Evolutionary conservation across 2,329 filamentous ascomycete genomes (phyloP).

Genomic region (Alternaria consortialis): DNA sequence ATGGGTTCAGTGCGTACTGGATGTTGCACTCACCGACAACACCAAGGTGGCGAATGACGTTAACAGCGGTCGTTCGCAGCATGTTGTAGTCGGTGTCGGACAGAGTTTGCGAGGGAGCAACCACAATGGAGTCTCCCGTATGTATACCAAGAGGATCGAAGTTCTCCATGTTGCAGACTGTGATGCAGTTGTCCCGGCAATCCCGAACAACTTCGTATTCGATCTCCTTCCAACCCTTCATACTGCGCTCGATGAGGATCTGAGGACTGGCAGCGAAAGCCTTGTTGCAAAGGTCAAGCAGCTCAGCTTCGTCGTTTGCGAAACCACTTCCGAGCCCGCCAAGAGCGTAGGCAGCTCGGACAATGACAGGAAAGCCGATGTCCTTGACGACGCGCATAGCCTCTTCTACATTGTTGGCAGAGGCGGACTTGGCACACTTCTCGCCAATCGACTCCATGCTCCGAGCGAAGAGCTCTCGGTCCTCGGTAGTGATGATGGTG

Average conservation of each 20-base stretch:
- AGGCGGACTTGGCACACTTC: slow-evolving; percentile 97
- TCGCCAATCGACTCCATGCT: slow-evolving; percentile 99
- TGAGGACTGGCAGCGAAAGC: slow-evolving; percentile 95
- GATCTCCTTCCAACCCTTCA: slow-evolving; percentile 99
- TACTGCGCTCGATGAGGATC: slow-evolving; percentile 94
- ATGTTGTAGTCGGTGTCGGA: slow-evolving; percentile 99
- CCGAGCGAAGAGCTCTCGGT: slow-evolving; percentile 94
- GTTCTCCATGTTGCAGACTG: slow-evolving; percentile 99
- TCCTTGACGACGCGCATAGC: slow-evolving; percentile 86
- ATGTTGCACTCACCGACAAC: slow-evolving; percentile 99
- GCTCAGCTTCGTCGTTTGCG: slow-evolving; percentile 83
- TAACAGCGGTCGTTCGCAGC: slow-evolving; percentile 95
- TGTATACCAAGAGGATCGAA: slow-evolving; percentile 98
- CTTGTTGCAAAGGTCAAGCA: slow-evolving; percentile 89
- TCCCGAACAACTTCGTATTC: slow-evolving; percentile 99
- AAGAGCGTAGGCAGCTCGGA: slow-evolving; percentile 93
- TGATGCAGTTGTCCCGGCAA: slow-evolving; percentile 96
- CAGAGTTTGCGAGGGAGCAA: slow-evolving; percentile 94
- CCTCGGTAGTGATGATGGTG: slow-evolving; percentile 98
- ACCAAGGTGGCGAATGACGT: slow-evolving; percentile 94
- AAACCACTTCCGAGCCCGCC: slow-evolving; percentile 96
- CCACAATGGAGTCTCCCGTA: slow-evolving; percentile 97
- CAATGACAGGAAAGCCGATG: slow-evolving; percentile 96
- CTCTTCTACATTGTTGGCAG: slow-evolving; percentile 87
- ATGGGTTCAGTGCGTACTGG: slow-evolving; percentile 95